Evolutionary conservation across 306 rosid species (phyloP), one percentile per base, ranked within the genome.

Genomic region (Fragaria nilgerrensis): DNA sequence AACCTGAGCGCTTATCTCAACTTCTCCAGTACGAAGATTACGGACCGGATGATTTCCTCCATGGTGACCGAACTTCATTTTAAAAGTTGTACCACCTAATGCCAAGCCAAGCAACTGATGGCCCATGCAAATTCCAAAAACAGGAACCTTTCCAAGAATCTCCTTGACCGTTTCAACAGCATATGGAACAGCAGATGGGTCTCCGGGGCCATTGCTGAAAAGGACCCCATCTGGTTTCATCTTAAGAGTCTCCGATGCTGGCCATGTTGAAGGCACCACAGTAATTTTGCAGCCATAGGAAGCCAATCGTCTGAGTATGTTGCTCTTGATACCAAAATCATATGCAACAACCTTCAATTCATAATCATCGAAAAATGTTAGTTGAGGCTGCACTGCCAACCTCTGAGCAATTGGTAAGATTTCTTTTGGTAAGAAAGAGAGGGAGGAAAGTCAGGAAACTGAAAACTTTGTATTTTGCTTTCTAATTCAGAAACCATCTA

Each of bases 41-140:
- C 97, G 92, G 39, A 95, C 97, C 1, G 98, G 98, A 75, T 95
- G 98, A 81, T 95, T 95, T 84, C 97, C 98, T 73, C 98, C 98
- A 43, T 95, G 98, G 83, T 92, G 98, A 82, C 97, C 98, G 66
- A 92, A 95, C 80, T 95, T 95, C 98, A 95, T 92, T 80, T 95
- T 95, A 76, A 88, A 92, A 77, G 97, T 92, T 76, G 82, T 88
- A 70, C 96, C 98, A 47, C 98, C 98, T 78, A 95, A 81, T 69
- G 98, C 98, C 86, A 90, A 96, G 75, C 98, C 97, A 55, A 92
- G 86, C 82, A 95, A 78, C 82, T 95, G 98, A 82, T 95, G 97
- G 29, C 98, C 98, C 98, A 95, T 95, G 89, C 98, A 95, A 78
- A 92, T 95, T 82, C 98, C 97, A 74, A 95, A 95, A 85, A 90